Conservation (phyloP, 1,139 yeast species). For the Magnusiomyces paraingens region DNA sequence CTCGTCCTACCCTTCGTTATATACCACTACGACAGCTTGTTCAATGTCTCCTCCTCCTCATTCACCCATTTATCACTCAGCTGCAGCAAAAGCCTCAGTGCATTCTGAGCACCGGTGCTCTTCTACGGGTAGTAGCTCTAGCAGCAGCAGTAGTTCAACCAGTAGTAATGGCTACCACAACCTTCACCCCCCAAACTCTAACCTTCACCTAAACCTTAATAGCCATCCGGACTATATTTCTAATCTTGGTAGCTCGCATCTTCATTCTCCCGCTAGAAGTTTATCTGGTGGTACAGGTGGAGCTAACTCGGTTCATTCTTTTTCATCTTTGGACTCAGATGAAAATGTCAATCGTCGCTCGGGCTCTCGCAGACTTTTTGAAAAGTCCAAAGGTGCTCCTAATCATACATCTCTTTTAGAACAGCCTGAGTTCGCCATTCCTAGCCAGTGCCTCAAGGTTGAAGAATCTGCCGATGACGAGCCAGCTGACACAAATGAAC, state of each 20-base stretch:
- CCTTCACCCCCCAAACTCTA: neutral
- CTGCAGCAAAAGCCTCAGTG: neutral
- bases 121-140: neutral
- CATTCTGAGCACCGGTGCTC: neutral
- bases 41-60: conserved; percentile 3
- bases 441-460: neutral
- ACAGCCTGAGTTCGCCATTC: neutral
- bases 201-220: too few relatives aligned
- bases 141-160: neutral
- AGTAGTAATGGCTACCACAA: neutral
- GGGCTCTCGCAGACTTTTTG: conserved; percentile 8
- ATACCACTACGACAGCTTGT: neutral
- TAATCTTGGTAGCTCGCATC: too few relatives aligned
- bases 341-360: neutral
- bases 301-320: conserved; percentile 5
- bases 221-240: too few relatives aligned
- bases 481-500: too few relatives aligned
- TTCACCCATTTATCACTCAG: neutral
- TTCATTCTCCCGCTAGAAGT: too few relatives aligned
- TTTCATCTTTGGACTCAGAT: conserved; percentile 5
- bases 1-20: neutral
- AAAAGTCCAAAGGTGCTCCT: conserved; percentile 5
- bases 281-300: conserved; percentile 1
- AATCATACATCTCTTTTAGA: neutral
- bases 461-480: neutral